A percentile compares a stretch with the other conserved stretches of the same genome.
Conservation (phyloP, 768 basidiomycete species). For the Mycena olivaceomarginata region DNA sequence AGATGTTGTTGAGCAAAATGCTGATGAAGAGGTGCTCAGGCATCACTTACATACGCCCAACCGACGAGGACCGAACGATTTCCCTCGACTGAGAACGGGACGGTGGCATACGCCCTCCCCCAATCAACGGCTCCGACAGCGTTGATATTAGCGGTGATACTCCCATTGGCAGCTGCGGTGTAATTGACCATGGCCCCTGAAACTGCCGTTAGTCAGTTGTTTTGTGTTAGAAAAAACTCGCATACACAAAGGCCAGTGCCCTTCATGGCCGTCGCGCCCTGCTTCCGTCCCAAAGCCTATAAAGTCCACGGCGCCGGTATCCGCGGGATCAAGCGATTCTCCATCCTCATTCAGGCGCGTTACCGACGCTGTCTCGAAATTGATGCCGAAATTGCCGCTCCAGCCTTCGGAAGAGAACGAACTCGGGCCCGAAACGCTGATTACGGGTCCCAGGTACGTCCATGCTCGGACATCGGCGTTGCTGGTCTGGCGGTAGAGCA, state of each 20-base stretch:
- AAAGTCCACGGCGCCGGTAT: constrained; percentile 36
- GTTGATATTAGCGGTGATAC: constrained; percentile 29
- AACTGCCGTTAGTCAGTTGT: not conserved
- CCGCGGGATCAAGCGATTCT: constrained; percentile 27
- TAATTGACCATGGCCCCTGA: constrained; percentile 39
- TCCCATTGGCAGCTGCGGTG: constrained; percentile 12
- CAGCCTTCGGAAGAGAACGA: constrained; percentile 36
- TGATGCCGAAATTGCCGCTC: constrained; percentile 41
- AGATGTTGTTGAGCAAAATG: not conserved
- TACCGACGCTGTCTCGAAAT: constrained; percentile 39
- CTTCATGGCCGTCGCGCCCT: constrained; percentile 36
- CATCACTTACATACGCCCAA: constrained; percentile 30
- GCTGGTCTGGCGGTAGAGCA: constrained; percentile 39
- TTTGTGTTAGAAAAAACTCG: no score
- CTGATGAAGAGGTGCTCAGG: no score
- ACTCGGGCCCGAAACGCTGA: constrained; percentile 15
- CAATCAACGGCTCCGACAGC: constrained; percentile 36
- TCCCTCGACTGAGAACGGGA: constrained; percentile 31
- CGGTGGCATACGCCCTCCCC: constrained; percentile 37
- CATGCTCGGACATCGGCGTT: constrained; percentile 36
- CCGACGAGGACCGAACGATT: constrained; percentile 40
- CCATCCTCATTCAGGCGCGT: constrained; percentile 37
- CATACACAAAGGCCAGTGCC: constrained; percentile 41
- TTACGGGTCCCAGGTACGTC: constrained; percentile 39
- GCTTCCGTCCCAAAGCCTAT: constrained; percentile 39